Conservation (phyloP, 768 basidiomycete species). For the Trametes meyenii region DNA sequence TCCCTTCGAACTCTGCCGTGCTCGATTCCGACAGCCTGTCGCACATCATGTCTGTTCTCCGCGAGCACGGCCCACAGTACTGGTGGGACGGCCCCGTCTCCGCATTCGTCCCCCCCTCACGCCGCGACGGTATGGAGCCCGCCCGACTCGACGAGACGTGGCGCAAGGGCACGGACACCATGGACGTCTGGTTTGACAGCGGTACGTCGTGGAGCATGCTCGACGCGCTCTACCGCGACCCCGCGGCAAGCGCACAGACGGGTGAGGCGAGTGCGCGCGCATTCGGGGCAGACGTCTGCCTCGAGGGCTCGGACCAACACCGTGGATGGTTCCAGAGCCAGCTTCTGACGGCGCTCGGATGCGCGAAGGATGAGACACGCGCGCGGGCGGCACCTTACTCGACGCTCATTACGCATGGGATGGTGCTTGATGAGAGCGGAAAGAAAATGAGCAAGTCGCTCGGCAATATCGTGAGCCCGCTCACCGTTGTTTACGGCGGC, state of each 20-base stretch:
- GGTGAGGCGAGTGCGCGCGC: slow-evolving; percentile 32
- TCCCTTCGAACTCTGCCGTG: slow-evolving; percentile 60
- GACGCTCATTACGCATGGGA: slow-evolving; percentile 90
- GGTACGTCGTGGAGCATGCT: slow-evolving; percentile 93
- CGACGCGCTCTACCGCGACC: slow-evolving; percentile 40
- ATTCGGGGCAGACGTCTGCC: slow-evolving; percentile 77
- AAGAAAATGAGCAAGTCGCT: slow-evolving; percentile 98
- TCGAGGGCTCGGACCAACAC: slow-evolving; percentile 97
- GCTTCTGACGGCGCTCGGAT: slow-evolving; percentile 77
- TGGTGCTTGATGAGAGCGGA: slow-evolving; percentile 89
- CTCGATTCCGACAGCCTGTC: slow-evolving; percentile 66
- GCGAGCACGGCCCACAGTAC: slow-evolving; percentile 70
- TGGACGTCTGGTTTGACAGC: slow-evolving; percentile 99
- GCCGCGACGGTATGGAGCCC: slow-evolving; percentile 46
- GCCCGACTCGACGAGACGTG: slow-evolving; percentile 49
- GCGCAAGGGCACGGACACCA: slow-evolving; percentile 88
- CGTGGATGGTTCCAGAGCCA: slow-evolving; percentile 99
- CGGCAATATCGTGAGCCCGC: slow-evolving; percentile 88
- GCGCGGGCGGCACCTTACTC: slow-evolving; percentile 59
- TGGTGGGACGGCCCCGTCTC: slow-evolving; percentile 92
- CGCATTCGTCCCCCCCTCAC: slow-evolving; percentile 74
- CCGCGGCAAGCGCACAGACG: slow-evolving; percentile 10
- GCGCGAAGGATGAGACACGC: slow-evolving; percentile 37
- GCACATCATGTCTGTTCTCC: slow-evolving; percentile 78
- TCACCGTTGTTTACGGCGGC: slow-evolving; percentile 78